Percentiles rank a stretch among this genome's conserved stretches.
Conservation (phyloP, 1,139 yeast genomes). For the Sugiyamaella neomexicana region DNA sequence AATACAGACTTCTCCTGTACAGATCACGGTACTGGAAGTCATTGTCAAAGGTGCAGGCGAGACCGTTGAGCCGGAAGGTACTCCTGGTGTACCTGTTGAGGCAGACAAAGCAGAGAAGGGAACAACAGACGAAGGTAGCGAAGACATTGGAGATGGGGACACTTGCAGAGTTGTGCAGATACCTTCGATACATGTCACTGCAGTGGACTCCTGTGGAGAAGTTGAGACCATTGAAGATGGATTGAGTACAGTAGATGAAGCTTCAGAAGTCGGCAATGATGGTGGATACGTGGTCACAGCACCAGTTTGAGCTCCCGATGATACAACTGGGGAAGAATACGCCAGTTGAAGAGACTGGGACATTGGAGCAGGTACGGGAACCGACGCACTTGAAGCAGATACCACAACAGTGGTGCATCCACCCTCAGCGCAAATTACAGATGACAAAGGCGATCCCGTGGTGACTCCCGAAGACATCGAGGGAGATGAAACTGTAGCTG, state of each 20-base stretch:
- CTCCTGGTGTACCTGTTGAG: background rate
- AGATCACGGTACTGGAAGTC: background rate
- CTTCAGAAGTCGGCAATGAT: background rate
- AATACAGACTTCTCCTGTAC: background rate
- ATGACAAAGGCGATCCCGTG: background rate
- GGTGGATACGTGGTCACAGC: background rate
- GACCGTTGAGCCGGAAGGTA: too few relatives aligned
- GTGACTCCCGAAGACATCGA: background rate
- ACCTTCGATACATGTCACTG: background rate
- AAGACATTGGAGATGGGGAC: background rate
- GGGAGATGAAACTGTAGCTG: too few relatives aligned
- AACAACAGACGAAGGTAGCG: background rate
- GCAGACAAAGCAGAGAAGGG: background rate
- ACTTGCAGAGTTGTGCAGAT: background rate
- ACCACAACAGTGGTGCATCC: conserved; percentile 13
- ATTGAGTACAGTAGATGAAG: background rate
- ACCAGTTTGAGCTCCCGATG: too few relatives aligned
- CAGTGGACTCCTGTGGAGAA: background rate
- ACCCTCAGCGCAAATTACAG: conserved; percentile 14
- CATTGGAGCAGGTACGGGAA: background rate
- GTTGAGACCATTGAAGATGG: background rate
- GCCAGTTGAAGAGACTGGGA: too few relatives aligned
- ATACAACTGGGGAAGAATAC: too few relatives aligned
- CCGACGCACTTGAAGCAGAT: conserved; percentile 3
- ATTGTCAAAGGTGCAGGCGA: background rate